Evolutionary conservation across 306 rosid species (phyloP), one percentile per base, ranked within the genome.

Genomic region (Casuarina cunninghamiana): DNA sequence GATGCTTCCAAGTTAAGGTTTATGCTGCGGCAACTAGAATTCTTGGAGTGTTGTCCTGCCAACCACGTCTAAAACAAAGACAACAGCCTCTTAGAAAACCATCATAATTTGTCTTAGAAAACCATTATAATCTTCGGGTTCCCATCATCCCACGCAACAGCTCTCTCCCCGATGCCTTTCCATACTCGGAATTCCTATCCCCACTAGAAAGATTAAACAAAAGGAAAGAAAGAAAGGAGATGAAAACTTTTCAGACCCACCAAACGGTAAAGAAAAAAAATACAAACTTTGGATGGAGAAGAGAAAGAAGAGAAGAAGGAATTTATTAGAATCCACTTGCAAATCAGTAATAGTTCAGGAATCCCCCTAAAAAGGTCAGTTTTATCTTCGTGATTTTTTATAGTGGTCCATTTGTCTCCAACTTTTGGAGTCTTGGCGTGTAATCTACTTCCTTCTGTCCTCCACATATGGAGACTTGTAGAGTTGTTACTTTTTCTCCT

Each of bases 241-340:
- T 5, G 10, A 58, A 58, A 26, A 55, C 0, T 44, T 9, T 9
- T 44, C 5, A 44, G 9, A 44, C 48, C 48, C 48, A 44, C 48
- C 48, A 44, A 44, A 9, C 11, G 9, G 13, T 3, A 58, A 9
- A 4, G 43, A 61, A 1, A 61, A 12, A 35, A 19, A 12, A 26
- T 17, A 11, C 15, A 6, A 26, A 26, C 32, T 26, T 26, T 26
- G 32, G 32, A 26, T 48, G 9, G 13, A 16, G 26, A 9, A 11
- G 43, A 61, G 4, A 61, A 12, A 35, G 44, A 12, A 26, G 43
- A 11, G 35, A 6, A 2, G 17, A 42, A 2, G 12, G 38, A 67
- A 41, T 67, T 67, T 0, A 39, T 67, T 67, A 35, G n/a, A 9
- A 67, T 67, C 71, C 48, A 67, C 50, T 67, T 67, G 71, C 51